Percentiles rank a stretch among this genome's conserved stretches.
phyloP scores from a whole-genome alignment of 768 basidiomycete species.

The Imleria badia region DNA sequence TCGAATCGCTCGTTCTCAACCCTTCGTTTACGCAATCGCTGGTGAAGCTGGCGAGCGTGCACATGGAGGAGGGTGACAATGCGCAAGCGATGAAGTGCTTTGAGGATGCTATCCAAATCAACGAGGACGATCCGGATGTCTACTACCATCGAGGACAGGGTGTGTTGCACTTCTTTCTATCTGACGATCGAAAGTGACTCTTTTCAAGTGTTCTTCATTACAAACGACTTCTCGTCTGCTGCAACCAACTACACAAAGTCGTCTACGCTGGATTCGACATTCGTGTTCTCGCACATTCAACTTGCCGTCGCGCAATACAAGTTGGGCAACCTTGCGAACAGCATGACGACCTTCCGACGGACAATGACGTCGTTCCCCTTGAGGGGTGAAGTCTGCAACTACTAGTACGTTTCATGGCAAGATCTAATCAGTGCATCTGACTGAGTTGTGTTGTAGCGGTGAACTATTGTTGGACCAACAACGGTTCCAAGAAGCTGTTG shows the following conservation, averaged over 20 bases:
- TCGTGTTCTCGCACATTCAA: conserved; percentile 98
- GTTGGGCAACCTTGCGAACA: conserved; percentile 67
- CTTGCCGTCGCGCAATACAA: conserved; percentile 98
- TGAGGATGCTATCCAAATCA: conserved; percentile 80
- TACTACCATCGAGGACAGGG: conserved; percentile 99
- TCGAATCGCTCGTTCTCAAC: conserved; percentile 66
- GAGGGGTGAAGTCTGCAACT: conserved; percentile 88
- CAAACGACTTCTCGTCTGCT: conserved; percentile 83
- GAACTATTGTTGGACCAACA: conserved; percentile 93
- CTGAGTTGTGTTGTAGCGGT: conserved; percentile 52
- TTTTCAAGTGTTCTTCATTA: conserved; percentile 83
- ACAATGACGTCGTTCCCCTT: conserved; percentile 85
- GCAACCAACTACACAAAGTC: conserved; percentile 91
- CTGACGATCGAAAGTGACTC: background rate
- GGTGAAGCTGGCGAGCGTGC: conserved; percentile 95
- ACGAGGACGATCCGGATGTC: conserved; percentile 88
- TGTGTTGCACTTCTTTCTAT: conserved; percentile 25
- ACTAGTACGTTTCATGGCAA: conserved; percentile 63
- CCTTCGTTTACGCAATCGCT: conserved; percentile 80
- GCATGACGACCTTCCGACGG: conserved; percentile 88
- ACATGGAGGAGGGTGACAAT: conserved; percentile 93
- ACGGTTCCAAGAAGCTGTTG: conserved; percentile 82
- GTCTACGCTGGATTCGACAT: conserved; percentile 78
- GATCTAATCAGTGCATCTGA: background rate
- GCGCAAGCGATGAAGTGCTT: conserved; percentile 86